Evolutionary conservation across 2,329 filamentous ascomycete genomes (phyloP).

Genomic region (Colletotrichum plurivorum): DNA sequence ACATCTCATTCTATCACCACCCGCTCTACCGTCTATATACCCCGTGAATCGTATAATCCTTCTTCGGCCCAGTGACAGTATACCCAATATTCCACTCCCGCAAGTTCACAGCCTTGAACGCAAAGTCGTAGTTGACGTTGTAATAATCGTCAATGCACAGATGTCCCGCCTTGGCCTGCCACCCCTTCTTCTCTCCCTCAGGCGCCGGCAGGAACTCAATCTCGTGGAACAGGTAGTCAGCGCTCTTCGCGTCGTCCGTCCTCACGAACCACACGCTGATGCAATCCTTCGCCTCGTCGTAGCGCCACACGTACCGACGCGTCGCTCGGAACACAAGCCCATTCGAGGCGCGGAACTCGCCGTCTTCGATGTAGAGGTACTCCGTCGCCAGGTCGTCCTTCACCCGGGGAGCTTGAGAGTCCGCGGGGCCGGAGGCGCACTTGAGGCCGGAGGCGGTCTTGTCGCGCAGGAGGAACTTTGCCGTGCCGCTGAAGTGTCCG

Average conservation of each 20-base stretch:
- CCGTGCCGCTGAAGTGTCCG: slow-evolving; percentile 75
- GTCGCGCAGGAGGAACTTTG: slow-evolving; percentile 73
- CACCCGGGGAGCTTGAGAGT: slow-evolving; percentile 5
- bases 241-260: slow-evolving; percentile 70
- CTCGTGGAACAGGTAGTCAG: slow-evolving; percentile 83
- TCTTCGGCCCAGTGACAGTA: slow-evolving; percentile 78
- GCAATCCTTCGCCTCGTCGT: slow-evolving; percentile 70
- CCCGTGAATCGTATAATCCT: slow-evolving; percentile 77
- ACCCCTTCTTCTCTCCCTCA: slow-evolving; percentile 58
- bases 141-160: slow-evolving; percentile 81
- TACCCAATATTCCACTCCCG: slow-evolving; percentile 73
- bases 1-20: neutral
- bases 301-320: slow-evolving; percentile 80
- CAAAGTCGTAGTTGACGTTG: slow-evolving; percentile 78
- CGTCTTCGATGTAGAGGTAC: slow-evolving; percentile 79
- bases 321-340: slow-evolving; percentile 72
- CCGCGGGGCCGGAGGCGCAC: slow-evolving; percentile 44
- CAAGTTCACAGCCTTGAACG: slow-evolving; percentile 70
- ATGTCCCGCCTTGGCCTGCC: slow-evolving; percentile 77
- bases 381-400: slow-evolving; percentile 60
- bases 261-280: slow-evolving; percentile 83
- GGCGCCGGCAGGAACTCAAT: slow-evolving; percentile 70
- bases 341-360: slow-evolving; percentile 71
- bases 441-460: slow-evolving; percentile 69
- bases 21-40: slow-evolving; percentile 59